phyloP scores from a whole-genome alignment of 192 early-diverging fungal species.

The Podila epicladia region DNA sequence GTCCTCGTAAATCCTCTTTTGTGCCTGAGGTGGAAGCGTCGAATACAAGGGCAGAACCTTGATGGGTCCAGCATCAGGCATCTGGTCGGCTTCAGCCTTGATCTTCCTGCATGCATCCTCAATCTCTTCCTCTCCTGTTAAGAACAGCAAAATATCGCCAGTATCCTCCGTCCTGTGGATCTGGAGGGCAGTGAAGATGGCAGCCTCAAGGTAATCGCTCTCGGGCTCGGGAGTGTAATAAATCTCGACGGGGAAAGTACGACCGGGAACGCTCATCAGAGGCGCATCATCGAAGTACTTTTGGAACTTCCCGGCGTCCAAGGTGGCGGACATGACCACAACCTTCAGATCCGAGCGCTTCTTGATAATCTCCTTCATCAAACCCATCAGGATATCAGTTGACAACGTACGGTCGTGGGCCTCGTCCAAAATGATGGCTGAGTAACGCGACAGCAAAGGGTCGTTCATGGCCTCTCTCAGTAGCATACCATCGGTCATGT shows the following conservation, averaged over 20 bases:
- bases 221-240: constrained; percentile 98
- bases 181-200: constrained; percentile 93
- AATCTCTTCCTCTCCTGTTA: constrained; percentile 99
- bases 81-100: constrained; percentile 76
- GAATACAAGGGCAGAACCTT: constrained; percentile 93
- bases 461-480: constrained; percentile 97
- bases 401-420: constrained; percentile 97
- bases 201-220: constrained; percentile 96
- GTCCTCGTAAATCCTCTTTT: constrained; percentile 93
- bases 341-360: constrained; percentile 88
- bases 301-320: constrained; percentile 99
- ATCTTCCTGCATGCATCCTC: constrained; percentile 94
- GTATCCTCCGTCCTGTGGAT: constrained; percentile 93
- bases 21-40: constrained; percentile 87
- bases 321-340: constrained; percentile 97
- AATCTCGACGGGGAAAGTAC: constrained; percentile 98
- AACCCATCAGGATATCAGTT: constrained; percentile 98
- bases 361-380: constrained; percentile 90
- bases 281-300: constrained; percentile 98
- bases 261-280: constrained; percentile 89
- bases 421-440: constrained; percentile 97
- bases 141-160: constrained; percentile 97
- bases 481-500: constrained; percentile 99
- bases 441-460: constrained; percentile 86
- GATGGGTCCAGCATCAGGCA: constrained; percentile 79